Base-by-base conservation (phyloP, 352 stramenopile genomes). In the Thalassiosira livingstoniorum region DNA sequence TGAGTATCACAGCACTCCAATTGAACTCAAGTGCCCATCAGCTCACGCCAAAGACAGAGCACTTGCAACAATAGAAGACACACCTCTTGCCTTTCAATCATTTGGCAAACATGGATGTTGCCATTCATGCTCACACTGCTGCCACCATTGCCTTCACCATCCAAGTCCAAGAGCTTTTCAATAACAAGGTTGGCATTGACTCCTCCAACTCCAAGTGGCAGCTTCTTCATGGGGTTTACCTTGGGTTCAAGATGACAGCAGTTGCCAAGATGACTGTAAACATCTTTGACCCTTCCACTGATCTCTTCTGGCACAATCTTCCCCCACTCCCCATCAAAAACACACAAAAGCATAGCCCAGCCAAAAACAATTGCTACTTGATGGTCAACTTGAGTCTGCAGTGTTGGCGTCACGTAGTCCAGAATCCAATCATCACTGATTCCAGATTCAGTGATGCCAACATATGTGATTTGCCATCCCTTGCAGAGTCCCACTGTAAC, bases 401-500 rank as follows among this genome's bases (percentile, higher is more conserved):
- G 70, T 31, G 45, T 51, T 23, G 74, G 67, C 1, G 71, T 71
- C 27, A 87, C 74, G 51, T 87, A 45, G 21, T 79, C 67, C n/a
- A 80, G 53, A n/a, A 80, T 66, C 77, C 77, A 80, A 13, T 76
- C 13, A 42, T 80, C 64, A 1, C 37, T 69, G 11, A 85, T 73
- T 3, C 77, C 70, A 15, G 37, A 76, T 39, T 27, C 69, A 25
- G 67, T 37, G 23, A 42, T 54, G 18, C 54, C 2, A 43, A 66
- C 0, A 34, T 85, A 80, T 0, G 32, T 32, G 53, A 74, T 42
- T n/a, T 69, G 47, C 5, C 77, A 51, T 21, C 77, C 77, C 39
- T 72, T 67, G 54, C 68, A 85, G 4, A 85, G 37, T 15, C 31
- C 63, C 10, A 51, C 51, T 25, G 77, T 70, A 37, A 80, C 77